Base-by-base conservation (phyloP, 257 asterid species). In the Capsicum pubescens region DNA sequence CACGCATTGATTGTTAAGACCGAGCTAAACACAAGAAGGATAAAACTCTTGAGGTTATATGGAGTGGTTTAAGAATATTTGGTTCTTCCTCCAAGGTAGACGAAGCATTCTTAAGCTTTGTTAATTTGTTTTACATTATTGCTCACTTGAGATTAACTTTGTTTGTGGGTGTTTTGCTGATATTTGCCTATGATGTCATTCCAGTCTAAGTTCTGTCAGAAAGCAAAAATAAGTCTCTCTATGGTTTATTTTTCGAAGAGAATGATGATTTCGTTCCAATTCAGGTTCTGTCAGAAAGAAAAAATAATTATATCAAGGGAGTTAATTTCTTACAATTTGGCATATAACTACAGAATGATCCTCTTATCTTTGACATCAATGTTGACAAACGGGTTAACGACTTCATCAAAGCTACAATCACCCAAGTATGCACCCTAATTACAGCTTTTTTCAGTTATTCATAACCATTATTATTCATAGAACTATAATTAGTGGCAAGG, bases 1-100 rank as follows among this genome's bases (percentile, higher is more conserved):
- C 96, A 63, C 93, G 98, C 70, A 86, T 95, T 85, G 98, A 95
- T 89, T 95, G 92, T 87, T 97, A 95, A 91, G 98, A 95, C 68
- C 89, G 98, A 88, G 97, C 89, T 14, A 89, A 84, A 78, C 93
- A 98, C 7, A 91, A 88, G 84, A 93, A 11, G 46, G 95, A 92
- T 87, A 95, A 92, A 87, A 71, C 95, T 83, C 98, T 95, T 32
- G 97, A 95, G 90, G 97, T 93, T 86, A 84, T 95, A 86, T 95
- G 98, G 98, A 95, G 91, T 81, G 98, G 93, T 17, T 95, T 98
- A 10, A 89, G 86, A 86, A 92, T 98, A 85, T 90, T 93, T 84
- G 98, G 98, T 83, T 69, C 93, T 77, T 92, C 97, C 36, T 90
- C 94, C 81, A 97, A 88, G 93, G 97, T 91, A 12, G 39, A 57